A percentile compares a stretch with the other conserved stretches of the same genome.
phyloP scores from a whole-genome alignment of 2,329 filamentous ascomycete genomes.

The Mariannaea elegans region DNA sequence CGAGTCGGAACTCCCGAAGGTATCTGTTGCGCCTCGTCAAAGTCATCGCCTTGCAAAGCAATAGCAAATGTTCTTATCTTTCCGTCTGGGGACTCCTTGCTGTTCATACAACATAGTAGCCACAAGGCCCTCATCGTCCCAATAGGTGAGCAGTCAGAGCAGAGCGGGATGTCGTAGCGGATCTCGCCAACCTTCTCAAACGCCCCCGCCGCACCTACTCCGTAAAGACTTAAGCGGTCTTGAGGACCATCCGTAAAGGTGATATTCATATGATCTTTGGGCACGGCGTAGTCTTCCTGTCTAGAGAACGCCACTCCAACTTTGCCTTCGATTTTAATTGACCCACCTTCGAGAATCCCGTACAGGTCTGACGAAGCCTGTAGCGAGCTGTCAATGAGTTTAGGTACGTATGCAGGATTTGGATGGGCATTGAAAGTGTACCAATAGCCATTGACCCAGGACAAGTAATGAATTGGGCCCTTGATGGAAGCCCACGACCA shows the following conservation, averaged over 20 bases:
- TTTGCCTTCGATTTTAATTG: not conserved
- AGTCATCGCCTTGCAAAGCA: not conserved
- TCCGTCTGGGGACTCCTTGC: not conserved
- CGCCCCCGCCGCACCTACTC: not conserved
- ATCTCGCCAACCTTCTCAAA: conserved; percentile 5
- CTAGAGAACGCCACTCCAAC: not conserved
- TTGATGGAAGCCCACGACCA: conserved; percentile 20
- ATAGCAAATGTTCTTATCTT: conserved; percentile 7
- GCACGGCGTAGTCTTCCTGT: not conserved
- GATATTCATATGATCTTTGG: not conserved
- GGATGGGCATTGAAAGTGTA: conserved; percentile 7
- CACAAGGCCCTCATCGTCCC: not conserved
- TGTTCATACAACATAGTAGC: conserved; percentile 15
- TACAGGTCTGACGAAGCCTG: conserved; percentile 3
- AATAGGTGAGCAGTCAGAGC: conserved; percentile 2
- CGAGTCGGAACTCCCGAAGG: not conserved
- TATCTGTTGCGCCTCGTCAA: not conserved
- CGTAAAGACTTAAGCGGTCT: not conserved
- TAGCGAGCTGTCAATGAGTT: conserved; percentile 1
- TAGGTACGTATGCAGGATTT: not conserved
- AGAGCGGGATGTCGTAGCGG: conserved; percentile 6
- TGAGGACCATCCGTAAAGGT: conserved; percentile 2
- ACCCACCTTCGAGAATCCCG: not conserved
- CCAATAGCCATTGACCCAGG: conserved; percentile 33
- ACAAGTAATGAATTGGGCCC: conserved; percentile 1